These are phyloP conservation scores for Carex arenaria DNA, from an alignment of 202 grass and related monocot genomes.

Conservation along the genomic window DNA sequence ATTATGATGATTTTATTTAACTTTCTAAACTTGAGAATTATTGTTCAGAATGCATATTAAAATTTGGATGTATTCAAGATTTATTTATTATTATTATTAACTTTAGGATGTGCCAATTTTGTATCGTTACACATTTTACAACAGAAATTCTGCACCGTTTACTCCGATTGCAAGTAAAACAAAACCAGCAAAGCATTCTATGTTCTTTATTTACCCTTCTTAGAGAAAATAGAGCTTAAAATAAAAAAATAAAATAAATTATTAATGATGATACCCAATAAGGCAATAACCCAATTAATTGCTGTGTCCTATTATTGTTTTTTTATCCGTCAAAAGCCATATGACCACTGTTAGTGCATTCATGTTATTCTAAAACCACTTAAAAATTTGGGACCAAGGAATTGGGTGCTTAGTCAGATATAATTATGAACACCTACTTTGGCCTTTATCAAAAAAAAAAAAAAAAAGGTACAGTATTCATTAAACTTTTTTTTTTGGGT, in stretches of 20 bases:
- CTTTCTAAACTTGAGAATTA: background rate
- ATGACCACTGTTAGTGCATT: constrained; percentile 11
- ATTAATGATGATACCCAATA: background rate
- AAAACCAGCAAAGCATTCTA: background rate
- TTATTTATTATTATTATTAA: no score
- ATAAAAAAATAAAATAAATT: background rate
- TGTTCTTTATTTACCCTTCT: background rate
- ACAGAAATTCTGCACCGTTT: background rate
- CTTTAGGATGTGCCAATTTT: background rate
- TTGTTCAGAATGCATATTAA: background rate
- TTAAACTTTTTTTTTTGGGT: background rate
- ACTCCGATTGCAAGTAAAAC: background rate
- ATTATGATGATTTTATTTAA: background rate
- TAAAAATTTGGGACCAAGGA: constrained; percentile 7
- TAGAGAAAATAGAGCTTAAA: background rate
- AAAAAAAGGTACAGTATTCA: background rate
- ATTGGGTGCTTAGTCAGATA: constrained; percentile 8
- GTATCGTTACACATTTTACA: background rate
- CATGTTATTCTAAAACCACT: constrained; percentile 23
- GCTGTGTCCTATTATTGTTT: background rate
- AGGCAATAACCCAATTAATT: constrained; percentile 12
- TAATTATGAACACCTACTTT: background rate
- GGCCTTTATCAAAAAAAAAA: background rate
- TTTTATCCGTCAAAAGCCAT: background rate
- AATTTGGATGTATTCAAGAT: background rate